These are phyloP conservation scores for Pythium utonaiense DNA, from an alignment of 352 stramenopile species.

Conservation along the genomic window DNA sequence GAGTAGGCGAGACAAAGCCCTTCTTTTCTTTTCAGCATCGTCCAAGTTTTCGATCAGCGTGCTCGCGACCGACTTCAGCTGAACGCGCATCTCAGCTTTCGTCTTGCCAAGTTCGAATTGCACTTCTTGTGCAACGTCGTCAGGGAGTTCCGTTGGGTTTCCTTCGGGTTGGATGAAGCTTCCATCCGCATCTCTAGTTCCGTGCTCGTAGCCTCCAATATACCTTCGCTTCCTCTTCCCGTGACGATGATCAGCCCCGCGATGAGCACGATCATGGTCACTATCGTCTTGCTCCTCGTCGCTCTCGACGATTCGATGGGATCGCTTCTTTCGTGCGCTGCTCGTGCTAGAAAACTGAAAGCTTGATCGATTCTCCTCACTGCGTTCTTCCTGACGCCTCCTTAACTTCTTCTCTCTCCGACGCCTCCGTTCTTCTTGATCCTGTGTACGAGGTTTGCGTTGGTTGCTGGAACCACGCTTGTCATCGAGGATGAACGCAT, in stretches of 20 bases:
- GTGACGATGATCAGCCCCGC: not conserved
- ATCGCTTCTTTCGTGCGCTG: constrained; percentile 23
- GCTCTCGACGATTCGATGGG: constrained; percentile 36
- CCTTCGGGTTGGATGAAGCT: constrained; percentile 85
- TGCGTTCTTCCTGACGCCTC: not conserved
- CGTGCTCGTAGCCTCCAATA: constrained; percentile 69
- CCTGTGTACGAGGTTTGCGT: not conserved
- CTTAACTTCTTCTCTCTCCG: not conserved
- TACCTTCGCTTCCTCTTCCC: constrained; percentile 37
- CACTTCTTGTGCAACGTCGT: constrained; percentile 68
- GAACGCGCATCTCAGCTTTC: constrained; percentile 29
- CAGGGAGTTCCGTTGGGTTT: constrained; percentile 61
- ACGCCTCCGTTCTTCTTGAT: not conserved
- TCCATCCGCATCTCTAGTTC: constrained; percentile 49
- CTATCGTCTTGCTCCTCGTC: constrained; percentile 26
- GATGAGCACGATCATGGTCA: not conserved
- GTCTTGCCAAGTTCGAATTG: constrained; percentile 47
- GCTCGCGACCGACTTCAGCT: constrained; percentile 31
- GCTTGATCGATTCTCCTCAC: not conserved
- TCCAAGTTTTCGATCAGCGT: constrained; percentile 41
- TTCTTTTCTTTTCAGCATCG: constrained; percentile 35
- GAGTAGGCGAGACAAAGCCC: constrained; percentile 19
- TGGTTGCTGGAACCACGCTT: not conserved
- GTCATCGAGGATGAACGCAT: constrained; percentile 20
- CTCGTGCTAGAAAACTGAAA: not conserved